These are phyloP conservation scores for Epichloe sibirici DNA, from an alignment of 2,329 filamentous ascomycete species.

Conservation along the genomic window DNA sequence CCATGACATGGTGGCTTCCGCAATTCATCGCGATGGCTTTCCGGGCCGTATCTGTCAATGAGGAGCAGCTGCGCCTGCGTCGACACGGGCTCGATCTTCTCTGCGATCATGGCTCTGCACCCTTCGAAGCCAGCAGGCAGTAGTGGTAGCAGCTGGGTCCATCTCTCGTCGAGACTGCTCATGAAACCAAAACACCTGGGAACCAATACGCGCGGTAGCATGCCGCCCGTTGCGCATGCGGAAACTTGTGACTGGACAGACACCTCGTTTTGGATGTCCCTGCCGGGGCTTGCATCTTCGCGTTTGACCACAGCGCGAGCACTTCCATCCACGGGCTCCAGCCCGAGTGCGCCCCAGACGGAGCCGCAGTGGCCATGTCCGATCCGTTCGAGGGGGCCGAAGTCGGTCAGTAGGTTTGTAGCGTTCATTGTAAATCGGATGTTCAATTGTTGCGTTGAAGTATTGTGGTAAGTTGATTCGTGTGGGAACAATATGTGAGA, in stretches of 20 bases:
- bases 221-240: background rate
- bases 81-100: constrained; percentile 15
- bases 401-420: background rate
- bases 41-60: constrained; percentile 10
- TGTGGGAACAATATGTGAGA: background rate
- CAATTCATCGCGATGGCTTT: background rate
- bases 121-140: constrained; percentile 11
- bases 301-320: background rate
- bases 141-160: constrained; percentile 10
- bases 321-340: background rate
- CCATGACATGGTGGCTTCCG: constrained; percentile 9
- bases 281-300: constrained; percentile 5
- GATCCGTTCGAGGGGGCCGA: constrained; percentile 1
- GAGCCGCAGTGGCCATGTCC: constrained; percentile 5
- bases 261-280: constrained; percentile 3
- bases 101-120: constrained; percentile 18
- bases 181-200: background rate
- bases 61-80: constrained; percentile 9
- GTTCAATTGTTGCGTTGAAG: background rate
- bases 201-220: background rate
- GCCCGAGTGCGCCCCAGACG: constrained; percentile 1
- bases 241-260: constrained; percentile 1
- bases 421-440: background rate
- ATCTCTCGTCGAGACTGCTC: constrained; percentile 1
- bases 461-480: background rate